phyloP scores from a whole-genome alignment of 2,329 filamentous ascomycete genomes.

The Pezicula rhizophila region DNA sequence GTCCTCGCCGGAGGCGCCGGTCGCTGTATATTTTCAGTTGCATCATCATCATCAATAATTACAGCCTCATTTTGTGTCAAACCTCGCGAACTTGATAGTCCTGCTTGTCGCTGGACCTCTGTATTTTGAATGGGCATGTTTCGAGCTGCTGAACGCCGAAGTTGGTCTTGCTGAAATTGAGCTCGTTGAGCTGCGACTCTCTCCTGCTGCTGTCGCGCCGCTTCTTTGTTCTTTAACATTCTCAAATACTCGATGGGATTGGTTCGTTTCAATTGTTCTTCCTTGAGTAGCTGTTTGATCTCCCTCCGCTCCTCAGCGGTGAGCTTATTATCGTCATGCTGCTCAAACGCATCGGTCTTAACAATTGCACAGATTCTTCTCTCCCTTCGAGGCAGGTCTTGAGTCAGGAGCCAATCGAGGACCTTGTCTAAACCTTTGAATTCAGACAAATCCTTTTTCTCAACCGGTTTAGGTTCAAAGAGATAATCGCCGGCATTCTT shows the following conservation, averaged over 20 bases:
- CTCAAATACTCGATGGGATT: slow-evolving; percentile 16
- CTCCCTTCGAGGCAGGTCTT: slow-evolving; percentile 45
- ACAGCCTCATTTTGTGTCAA: no score
- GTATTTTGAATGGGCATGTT: no score
- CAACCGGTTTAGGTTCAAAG: slow-evolving; percentile 47
- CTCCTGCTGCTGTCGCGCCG: not conserved
- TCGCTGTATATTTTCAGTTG: no score
- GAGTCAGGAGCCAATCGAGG: slow-evolving; percentile 55
- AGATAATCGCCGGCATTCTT: slow-evolving; percentile 50
- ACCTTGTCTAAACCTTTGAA: slow-evolving; percentile 55
- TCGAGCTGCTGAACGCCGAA: not conserved
- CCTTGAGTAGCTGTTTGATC: slow-evolving; percentile 38
- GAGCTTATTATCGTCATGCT: slow-evolving; percentile 59
- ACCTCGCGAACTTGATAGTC: no score
- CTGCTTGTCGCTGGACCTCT: no score
- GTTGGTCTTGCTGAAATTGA: not conserved
- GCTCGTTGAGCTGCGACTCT: not conserved
- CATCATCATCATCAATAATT: no score
- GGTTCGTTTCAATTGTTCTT: slow-evolving; percentile 24
- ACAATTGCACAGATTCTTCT: slow-evolving; percentile 49
- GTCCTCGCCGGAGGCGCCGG: no score
- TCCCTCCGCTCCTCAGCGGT: slow-evolving; percentile 55
- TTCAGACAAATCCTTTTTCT: slow-evolving; percentile 43
- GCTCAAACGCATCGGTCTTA: slow-evolving; percentile 67
- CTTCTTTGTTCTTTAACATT: not conserved